Evolutionary conservation across 2,329 filamentous ascomycete species (phyloP).

Genomic region (Fusarium dimerum): DNA sequence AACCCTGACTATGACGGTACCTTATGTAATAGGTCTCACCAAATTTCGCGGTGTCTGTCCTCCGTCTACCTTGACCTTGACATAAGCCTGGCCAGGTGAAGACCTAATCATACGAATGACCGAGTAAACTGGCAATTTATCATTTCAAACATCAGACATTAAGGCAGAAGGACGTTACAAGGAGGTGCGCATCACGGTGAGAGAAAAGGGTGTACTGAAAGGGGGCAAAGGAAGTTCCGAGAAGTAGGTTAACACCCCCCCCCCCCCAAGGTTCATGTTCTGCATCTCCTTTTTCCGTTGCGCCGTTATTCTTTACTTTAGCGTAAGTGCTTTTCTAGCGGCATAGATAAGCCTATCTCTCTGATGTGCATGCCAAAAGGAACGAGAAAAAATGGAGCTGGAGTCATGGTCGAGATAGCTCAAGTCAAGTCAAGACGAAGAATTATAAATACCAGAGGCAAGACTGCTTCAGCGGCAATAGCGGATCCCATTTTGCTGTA

Average conservation of each 20-base stretch:
- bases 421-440: constrained; percentile 28
- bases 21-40: constrained; percentile 6
- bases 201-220: too few species aligned
- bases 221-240: too few species aligned
- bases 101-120: constrained; percentile 2
- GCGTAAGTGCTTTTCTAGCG: constrained; percentile 10
- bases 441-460: constrained; percentile 33
- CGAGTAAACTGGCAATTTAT: background rate
- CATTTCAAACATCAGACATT: background rate
- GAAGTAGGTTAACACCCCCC: too few species aligned
- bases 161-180: too few species aligned
- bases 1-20: too few species aligned
- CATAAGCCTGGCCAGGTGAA: background rate
- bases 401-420: constrained; percentile 18
- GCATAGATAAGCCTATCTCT: constrained; percentile 25
- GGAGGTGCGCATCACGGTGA: too few species aligned
- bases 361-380: constrained; percentile 6
- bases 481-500: constrained; percentile 9
- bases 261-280: background rate
- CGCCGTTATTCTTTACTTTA: constrained; percentile 25
- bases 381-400: constrained; percentile 13
- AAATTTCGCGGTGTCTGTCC: constrained; percentile 12
- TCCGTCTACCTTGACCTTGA: constrained; percentile 13
- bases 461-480: constrained; percentile 20
- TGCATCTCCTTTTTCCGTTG: background rate